Evolutionary conservation across 345 rosid species (phyloP), one percentile per base, ranked within the genome.

Genomic region (Citrus trifoliata): DNA sequence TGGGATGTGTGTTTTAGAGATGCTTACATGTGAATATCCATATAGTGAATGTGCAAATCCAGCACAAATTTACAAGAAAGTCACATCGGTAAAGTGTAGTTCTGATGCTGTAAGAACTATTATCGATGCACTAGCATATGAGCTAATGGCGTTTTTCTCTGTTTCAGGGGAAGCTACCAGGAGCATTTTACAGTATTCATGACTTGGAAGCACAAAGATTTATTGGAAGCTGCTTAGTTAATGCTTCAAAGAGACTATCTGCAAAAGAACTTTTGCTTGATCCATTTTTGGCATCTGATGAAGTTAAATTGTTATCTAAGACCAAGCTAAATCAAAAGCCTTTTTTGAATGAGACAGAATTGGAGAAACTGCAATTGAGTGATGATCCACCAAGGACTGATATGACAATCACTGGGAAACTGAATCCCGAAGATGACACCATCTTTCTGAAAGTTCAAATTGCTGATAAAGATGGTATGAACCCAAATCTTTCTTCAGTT

Each of bases 21-120:
- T 93, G 94, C 82, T 91, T 78, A 91, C 97, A 65, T 87, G 91
- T 80, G 95, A 93, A 81, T 90, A 88, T 78, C 97, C 97, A 4
- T 93, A 93, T 72, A 86, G 90, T 59, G 97, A 93, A 76, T 93
- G 97, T 86, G 70, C 79, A 78, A 91, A 90, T 74, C 85, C 89
- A 1, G 97, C 91, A 5, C 95, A 93, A 76, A 93, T 93, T 40
- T 93, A 93, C 86, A 90, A 88, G 91, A 93, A 90, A 87, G 97
- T 93, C 53, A 81, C 86, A 2, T 69, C 87, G 89, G 97, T 93
- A 88, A 74, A 68, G 28, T 42, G 40, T 19, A 13, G 16, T 60
- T 80, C 58, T 62, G 55, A 24, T 22, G 28, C 48, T 53, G 37
- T 6, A 12, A 21, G 37, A 18, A 10, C 59, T 7, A 21, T 46